Evolutionary conservation across 2,329 filamentous ascomycete genomes (phyloP).

Genomic region (Tolypocladium inflatum): DNA sequence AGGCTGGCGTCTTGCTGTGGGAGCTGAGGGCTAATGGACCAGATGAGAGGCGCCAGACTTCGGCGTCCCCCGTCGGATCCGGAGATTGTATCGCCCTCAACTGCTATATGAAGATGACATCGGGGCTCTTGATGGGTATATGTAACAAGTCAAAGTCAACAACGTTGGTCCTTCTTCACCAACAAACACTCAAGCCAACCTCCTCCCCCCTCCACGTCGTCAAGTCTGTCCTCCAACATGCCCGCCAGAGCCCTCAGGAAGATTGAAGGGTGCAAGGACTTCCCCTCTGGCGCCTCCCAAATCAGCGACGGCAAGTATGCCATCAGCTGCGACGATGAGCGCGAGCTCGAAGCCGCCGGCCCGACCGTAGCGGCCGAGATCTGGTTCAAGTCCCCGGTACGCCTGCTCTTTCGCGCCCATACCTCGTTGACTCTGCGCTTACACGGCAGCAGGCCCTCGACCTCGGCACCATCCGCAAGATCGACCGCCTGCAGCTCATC

Average conservation of each 20-base stretch:
- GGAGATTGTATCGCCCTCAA: neutral
- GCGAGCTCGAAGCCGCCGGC: neutral
- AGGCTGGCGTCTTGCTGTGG: neutral
- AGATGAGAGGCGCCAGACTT: neutral
- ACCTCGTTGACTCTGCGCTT: neutral
- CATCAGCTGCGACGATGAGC: neutral
- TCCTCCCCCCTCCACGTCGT: neutral
- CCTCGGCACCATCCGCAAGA: neutral
- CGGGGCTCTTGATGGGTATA: neutral
- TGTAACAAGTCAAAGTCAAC: neutral
- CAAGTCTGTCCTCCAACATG: neutral
- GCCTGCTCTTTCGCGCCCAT: too few relatives aligned
- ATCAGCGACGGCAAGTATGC: neutral
- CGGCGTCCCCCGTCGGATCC: neutral
- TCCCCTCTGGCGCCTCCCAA: neutral
- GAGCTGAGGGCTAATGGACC: neutral
- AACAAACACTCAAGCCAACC: neutral
- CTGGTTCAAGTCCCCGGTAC: neutral
- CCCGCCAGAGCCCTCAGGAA: neutral
- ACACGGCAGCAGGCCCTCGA: neutral
- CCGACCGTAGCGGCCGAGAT: neutral
- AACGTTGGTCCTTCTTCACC: neutral
- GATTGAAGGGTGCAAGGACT: neutral
- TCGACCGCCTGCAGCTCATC: constrained; percentile 4
- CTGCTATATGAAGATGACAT: neutral